These are phyloP conservation scores for Apophysomyces elegans DNA, from an alignment of 371 early-diverging fungal species.

Conservation along the genomic window DNA sequence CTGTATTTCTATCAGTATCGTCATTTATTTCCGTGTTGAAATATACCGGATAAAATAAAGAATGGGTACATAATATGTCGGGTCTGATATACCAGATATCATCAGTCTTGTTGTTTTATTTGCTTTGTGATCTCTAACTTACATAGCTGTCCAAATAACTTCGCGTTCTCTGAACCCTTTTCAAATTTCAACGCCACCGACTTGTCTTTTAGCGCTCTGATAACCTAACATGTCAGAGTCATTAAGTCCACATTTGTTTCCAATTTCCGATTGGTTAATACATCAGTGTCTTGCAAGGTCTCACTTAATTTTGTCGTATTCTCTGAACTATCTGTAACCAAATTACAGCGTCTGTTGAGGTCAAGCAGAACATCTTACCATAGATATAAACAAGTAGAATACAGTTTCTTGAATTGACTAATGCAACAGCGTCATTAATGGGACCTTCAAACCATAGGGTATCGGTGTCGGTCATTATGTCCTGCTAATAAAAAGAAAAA, in stretches of 20 bases:
- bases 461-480: slow-evolving; percentile 9
- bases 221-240: slow-evolving; percentile 7
- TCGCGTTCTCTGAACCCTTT: slow-evolving; percentile 29
- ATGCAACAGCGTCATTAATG: slow-evolving; percentile 27
- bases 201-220: slow-evolving; percentile 2
- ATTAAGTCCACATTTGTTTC: not conserved
- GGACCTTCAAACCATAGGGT: slow-evolving; percentile 31
- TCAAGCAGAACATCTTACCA: slow-evolving; percentile 17
- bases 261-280: not conserved
- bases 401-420: slow-evolving; percentile 28
- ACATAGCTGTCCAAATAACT: slow-evolving; percentile 33
- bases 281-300: slow-evolving; percentile 9
- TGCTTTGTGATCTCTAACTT: slow-evolving; percentile 5
- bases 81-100: slow-evolving; percentile 16
- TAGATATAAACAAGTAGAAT: slow-evolving; percentile 26
- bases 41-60: slow-evolving; percentile 27
- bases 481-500: not conserved
- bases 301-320: slow-evolving; percentile 16
- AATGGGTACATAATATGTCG: slow-evolving; percentile 24
- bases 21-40: not conserved
- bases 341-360: not conserved
- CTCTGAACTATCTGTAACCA: slow-evolving; percentile 14
- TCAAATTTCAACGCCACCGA: slow-evolving; percentile 25
- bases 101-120: not conserved
- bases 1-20: not conserved